Conservation (phyloP, 106 monocot species). For the Dioscorea dumetorum region DNA sequence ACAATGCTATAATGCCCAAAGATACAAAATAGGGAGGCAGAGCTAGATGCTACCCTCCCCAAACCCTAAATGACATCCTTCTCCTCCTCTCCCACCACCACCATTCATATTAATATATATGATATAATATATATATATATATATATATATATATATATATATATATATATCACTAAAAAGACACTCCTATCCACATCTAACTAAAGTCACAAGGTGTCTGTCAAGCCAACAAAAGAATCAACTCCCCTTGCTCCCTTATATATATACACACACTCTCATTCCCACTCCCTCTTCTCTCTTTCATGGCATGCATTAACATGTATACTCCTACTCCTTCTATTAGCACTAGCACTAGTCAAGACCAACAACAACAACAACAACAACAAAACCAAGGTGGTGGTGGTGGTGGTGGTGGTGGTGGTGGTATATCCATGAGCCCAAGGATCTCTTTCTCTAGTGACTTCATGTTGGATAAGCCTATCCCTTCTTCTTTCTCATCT, state of each 20-base stretch:
- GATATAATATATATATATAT: too few species aligned
- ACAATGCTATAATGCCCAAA: background rate
- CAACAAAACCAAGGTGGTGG: too few species aligned
- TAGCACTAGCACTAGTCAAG: too few species aligned
- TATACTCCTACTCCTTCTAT: too few species aligned
- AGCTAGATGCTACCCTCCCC: background rate
- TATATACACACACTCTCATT: too few species aligned
- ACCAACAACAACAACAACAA: constrained; percentile 1
- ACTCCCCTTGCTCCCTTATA: background rate
- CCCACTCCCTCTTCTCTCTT: too few species aligned
- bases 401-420: constrained; percentile 3
- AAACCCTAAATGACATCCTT: background rate
- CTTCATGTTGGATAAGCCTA: constrained; percentile 42
- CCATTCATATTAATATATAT: too few species aligned
- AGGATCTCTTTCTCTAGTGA: constrained; percentile 80
- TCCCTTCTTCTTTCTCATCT: constrained; percentile 3
- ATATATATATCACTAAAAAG: too few species aligned
- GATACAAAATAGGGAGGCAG: background rate
- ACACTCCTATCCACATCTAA: too few species aligned
- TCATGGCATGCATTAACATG: constrained; percentile 66
- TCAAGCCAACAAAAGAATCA: background rate
- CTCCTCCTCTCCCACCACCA: too few species aligned
- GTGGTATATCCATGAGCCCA: constrained; percentile 25
- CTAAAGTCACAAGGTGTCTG: too few species aligned
- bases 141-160: too few species aligned